Percentiles rank a stretch among this genome's conserved stretches.
phyloP scores from a whole-genome alignment of 2,329 filamentous ascomycete species.

The Ophiostoma pallidulum region DNA sequence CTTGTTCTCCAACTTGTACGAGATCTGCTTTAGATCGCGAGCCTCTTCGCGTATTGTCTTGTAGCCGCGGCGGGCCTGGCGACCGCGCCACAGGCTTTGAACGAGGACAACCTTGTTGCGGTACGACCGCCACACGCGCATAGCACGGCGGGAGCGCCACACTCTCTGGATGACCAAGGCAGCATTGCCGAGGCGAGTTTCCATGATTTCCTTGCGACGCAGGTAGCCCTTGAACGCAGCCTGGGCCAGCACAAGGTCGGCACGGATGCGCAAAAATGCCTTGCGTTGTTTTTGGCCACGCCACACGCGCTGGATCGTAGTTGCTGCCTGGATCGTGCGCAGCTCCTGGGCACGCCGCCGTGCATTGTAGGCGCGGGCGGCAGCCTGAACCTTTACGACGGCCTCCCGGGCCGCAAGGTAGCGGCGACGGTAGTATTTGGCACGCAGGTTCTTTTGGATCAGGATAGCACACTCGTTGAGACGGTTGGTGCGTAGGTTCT shows the following conservation, averaged over 20 bases:
- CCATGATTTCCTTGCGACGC: constrained; percentile 82
- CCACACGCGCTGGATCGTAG: constrained; percentile 92
- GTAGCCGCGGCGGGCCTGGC: constrained; percentile 69
- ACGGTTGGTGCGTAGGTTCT: constrained; percentile 82
- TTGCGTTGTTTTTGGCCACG: constrained; percentile 84
- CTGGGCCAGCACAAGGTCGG: constrained; percentile 80
- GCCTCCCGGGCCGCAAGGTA: constrained; percentile 81
- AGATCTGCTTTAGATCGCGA: constrained; percentile 97
- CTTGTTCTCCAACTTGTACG: constrained; percentile 99
- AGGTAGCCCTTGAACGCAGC: constrained; percentile 87
- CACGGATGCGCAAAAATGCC: constrained; percentile 65
- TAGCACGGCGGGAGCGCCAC: constrained; percentile 72
- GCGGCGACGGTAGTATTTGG: constrained; percentile 87
- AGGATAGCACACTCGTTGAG: constrained; percentile 91
- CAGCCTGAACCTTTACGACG: constrained; percentile 71
- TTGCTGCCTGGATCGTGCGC: constrained; percentile 76
- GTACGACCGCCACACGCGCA: constrained; percentile 78
- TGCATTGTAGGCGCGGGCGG: constrained; percentile 67
- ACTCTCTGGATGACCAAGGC: constrained; percentile 81
- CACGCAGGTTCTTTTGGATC: constrained; percentile 96
- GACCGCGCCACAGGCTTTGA: constrained; percentile 89
- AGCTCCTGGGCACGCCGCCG: constrained; percentile 70
- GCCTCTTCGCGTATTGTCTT: constrained; percentile 90
- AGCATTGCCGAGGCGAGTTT: constrained; percentile 87
- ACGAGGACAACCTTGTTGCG: constrained; percentile 81